These are phyloP conservation scores for Paraglomus brasilianum DNA, from an alignment of 192 early-diverging fungal genomes.

Conservation along the genomic window DNA sequence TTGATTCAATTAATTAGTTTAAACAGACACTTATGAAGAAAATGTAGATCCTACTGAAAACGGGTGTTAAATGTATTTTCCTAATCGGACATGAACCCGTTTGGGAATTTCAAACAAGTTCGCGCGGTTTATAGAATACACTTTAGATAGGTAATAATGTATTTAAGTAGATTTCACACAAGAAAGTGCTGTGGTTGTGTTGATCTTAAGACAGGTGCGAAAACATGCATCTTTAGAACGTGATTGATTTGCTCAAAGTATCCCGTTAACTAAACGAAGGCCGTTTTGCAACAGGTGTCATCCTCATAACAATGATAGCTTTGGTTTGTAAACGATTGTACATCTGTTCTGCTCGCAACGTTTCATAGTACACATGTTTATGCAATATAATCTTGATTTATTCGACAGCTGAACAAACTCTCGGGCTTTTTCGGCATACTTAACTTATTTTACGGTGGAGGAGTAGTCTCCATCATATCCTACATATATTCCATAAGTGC, in stretches of 20 bases:
- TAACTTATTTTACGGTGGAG: background rate
- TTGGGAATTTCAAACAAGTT: no score
- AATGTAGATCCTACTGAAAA: no score
- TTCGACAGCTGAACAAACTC: background rate
- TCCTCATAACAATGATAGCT: background rate
- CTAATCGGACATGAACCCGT: no score
- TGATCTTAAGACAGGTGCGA: slow-evolving; percentile 1
- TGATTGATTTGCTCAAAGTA: background rate
- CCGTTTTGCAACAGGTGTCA: background rate
- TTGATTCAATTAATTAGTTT: no score
- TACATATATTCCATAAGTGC: slow-evolving; percentile 3
- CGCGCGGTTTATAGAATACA: no score
- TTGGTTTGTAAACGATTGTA: background rate
- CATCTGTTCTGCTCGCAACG: no score
- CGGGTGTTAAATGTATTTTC: no score
- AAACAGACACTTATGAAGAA: no score
- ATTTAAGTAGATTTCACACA: no score
- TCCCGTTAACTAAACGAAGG: background rate
- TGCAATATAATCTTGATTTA: background rate
- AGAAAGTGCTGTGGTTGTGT: background rate
- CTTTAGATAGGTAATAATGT: no score
- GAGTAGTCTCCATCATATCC: background rate
- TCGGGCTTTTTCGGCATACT: slow-evolving; percentile 15
- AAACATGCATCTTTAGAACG: background rate
- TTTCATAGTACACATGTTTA: background rate